These are phyloP conservation scores for Hordeum pubiflorum DNA, from an alignment of 202 grass and related monocot species.

Conservation along the genomic window DNA sequence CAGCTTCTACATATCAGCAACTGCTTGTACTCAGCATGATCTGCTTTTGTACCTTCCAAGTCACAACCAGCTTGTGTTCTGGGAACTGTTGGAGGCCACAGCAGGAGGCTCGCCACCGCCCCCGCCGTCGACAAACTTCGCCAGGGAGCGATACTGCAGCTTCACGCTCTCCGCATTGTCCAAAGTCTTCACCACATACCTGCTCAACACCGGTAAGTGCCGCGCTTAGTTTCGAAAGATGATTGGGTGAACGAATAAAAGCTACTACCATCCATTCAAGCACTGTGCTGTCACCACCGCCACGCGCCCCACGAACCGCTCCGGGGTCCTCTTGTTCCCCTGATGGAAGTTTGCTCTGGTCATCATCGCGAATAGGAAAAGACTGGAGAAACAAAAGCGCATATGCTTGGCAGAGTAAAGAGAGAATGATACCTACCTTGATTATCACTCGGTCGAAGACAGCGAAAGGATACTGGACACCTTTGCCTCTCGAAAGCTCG, in stretches of 20 bases:
- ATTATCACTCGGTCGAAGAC: constrained; percentile 70
- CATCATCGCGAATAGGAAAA: background rate
- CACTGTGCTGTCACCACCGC: constrained; percentile 76
- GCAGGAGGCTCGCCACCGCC: constrained; percentile 5
- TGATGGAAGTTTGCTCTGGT: background rate
- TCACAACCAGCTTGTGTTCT: constrained; percentile 47
- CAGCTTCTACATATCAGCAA: background rate
- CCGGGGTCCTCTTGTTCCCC: constrained; percentile 90
- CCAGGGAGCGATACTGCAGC: constrained; percentile 69
- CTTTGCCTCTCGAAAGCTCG: constrained; percentile 62
- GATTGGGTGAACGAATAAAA: background rate
- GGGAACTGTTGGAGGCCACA: constrained; percentile 26
- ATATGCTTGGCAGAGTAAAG: background rate
- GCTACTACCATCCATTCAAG: constrained; percentile 79
- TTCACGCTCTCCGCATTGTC: constrained; percentile 79
- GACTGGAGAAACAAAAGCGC: background rate
- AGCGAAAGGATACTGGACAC: constrained; percentile 65
- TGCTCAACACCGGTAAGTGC: background rate
- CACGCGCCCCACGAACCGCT: constrained; percentile 57
- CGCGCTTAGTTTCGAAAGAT: background rate
- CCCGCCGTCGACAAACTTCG: constrained; percentile 29
- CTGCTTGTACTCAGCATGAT: background rate
- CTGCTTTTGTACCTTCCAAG: constrained; percentile 16
- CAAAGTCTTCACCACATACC: constrained; percentile 85
- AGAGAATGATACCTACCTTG: constrained; percentile 44